These are phyloP conservation scores for Fusarium newnesense DNA, from an alignment of 2,329 filamentous ascomycete genomes.

Conservation along the genomic window DNA sequence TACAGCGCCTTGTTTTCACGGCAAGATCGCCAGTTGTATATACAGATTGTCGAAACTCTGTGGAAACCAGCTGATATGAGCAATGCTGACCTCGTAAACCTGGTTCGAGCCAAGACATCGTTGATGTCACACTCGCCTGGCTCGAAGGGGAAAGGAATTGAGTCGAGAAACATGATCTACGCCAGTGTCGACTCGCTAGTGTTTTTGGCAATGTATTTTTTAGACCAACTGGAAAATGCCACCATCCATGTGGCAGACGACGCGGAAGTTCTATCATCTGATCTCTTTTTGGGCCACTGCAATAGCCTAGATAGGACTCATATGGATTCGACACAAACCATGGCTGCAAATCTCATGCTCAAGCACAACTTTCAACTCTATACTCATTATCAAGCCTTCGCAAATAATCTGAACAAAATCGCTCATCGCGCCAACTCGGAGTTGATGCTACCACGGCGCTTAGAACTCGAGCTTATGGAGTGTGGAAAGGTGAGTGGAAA, in stretches of 20 bases:
- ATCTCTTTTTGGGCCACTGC: slow-evolving; percentile 55
- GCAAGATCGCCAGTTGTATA: slow-evolving; percentile 53
- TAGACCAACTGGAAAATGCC: slow-evolving; percentile 63
- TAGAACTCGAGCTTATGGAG: slow-evolving; percentile 63
- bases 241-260: slow-evolving; percentile 47
- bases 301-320: slow-evolving; percentile 39
- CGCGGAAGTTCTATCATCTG: slow-evolving; percentile 52
- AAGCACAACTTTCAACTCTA: slow-evolving; percentile 51
- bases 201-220: slow-evolving; percentile 57
- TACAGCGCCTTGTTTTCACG: slow-evolving; percentile 55
- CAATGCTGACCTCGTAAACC: slow-evolving; percentile 43
- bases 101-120: slow-evolving; percentile 38
- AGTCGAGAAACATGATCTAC: slow-evolving; percentile 46
- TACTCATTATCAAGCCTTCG: slow-evolving; percentile 45
- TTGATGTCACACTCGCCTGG: slow-evolving; percentile 39
- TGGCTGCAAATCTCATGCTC: slow-evolving; percentile 52
- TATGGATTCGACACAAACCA: slow-evolving; percentile 47
- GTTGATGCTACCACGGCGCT: slow-evolving; percentile 53
- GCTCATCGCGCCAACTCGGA: slow-evolving; percentile 50
- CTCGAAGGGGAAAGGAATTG: slow-evolving; percentile 57
- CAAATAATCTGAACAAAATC: slow-evolving; percentile 49
- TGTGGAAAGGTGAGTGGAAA: slow-evolving; percentile 57
- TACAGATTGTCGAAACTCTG: slow-evolving; percentile 56
- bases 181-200: slow-evolving; percentile 52
- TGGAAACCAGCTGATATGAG: slow-evolving; percentile 59